These are phyloP conservation scores for Lyophyllum semitale DNA, from an alignment of 768 basidiomycete species.

Conservation along the genomic window DNA sequence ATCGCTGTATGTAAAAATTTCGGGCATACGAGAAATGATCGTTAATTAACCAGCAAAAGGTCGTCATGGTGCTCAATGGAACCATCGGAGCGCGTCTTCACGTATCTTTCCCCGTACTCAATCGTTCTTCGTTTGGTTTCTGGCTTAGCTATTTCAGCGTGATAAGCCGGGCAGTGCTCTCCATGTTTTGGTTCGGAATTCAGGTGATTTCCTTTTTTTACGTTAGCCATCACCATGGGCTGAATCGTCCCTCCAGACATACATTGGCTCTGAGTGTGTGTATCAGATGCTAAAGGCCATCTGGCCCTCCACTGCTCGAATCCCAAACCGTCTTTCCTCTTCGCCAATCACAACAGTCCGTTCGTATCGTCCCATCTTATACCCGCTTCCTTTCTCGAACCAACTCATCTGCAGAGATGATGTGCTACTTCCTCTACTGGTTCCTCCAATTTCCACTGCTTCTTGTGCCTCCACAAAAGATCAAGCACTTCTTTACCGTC, in stretches of 20 bases:
- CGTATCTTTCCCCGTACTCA: slow-evolving; percentile 75
- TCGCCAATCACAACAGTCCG: slow-evolving; percentile 67
- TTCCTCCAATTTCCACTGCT: slow-evolving; percentile 75
- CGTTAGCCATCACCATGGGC: neutral
- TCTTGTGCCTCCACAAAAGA: slow-evolving; percentile 74
- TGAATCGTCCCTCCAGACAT: slow-evolving; percentile 35
- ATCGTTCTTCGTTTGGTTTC: slow-evolving; percentile 85
- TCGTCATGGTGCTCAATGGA: slow-evolving; percentile 76
- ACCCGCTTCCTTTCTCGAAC: neutral
- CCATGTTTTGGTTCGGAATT: slow-evolving; percentile 83
- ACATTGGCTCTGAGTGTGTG: slow-evolving; percentile 68
- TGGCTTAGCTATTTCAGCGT: slow-evolving; percentile 90
- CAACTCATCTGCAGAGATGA: slow-evolving; percentile 45
- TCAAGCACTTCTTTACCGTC: slow-evolving; percentile 73
- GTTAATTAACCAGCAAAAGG: slow-evolving; percentile 14
- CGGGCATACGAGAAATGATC: neutral
- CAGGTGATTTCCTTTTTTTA: slow-evolving; percentile 44
- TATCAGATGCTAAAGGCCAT: slow-evolving; percentile 85
- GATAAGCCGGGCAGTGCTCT: slow-evolving; percentile 70
- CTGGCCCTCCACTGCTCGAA: slow-evolving; percentile 68
- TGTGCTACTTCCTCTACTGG: slow-evolving; percentile 81
- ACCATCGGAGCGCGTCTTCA: slow-evolving; percentile 77
- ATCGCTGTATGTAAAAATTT: slow-evolving; percentile 47
- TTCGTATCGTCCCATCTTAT: slow-evolving; percentile 16
- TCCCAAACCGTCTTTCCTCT: slow-evolving; percentile 65